A percentile compares a stretch with the other conserved stretches of the same genome.
Evolutionary conservation across 805 yeast genomes (phyloP).

Genomic region (Spathaspora sp.): DNA sequence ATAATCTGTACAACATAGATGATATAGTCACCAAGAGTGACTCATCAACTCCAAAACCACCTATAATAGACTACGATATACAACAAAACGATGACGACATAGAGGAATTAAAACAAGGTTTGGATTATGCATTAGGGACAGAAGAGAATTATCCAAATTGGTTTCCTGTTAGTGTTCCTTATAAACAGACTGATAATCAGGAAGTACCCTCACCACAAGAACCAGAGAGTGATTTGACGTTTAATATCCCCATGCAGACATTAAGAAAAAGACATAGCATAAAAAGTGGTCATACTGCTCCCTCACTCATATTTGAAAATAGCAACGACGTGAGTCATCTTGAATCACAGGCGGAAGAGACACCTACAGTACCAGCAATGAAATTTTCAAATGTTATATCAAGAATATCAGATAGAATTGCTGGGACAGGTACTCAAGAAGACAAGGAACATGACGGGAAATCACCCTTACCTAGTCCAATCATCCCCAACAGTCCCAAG

Average conservation of each 20-base stretch:
- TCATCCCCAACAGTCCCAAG: constrained; percentile 3
- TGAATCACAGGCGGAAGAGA: constrained; percentile 4
- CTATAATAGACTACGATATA: neutral
- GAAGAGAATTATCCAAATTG: constrained; percentile 20
- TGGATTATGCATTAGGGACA: constrained; percentile 32
- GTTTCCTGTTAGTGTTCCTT: constrained; percentile 20
- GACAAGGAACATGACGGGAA: neutral
- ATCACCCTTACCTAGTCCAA: neutral
- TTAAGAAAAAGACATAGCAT: neutral
- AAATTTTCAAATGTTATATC: constrained; percentile 22
- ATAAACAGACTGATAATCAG: neutral
- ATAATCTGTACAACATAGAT: neutral
- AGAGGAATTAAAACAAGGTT: constrained; percentile 29
- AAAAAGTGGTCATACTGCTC: neutral
- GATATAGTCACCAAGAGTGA: neutral
- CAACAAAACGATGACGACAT: constrained; percentile 19
- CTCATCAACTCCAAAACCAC: neutral
- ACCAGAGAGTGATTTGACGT: constrained; percentile 5
- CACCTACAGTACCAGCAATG: constrained; percentile 6
- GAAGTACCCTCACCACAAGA: neutral
- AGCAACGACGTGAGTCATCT: constrained; percentile 13
- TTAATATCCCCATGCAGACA: constrained; percentile 16
- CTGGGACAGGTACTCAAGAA: constrained; percentile 23
- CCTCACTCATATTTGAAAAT: constrained; percentile 7
- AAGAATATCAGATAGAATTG: constrained; percentile 32